Conservation (phyloP, 148 eudicot species). For the Rhododendron henanense region DNA sequence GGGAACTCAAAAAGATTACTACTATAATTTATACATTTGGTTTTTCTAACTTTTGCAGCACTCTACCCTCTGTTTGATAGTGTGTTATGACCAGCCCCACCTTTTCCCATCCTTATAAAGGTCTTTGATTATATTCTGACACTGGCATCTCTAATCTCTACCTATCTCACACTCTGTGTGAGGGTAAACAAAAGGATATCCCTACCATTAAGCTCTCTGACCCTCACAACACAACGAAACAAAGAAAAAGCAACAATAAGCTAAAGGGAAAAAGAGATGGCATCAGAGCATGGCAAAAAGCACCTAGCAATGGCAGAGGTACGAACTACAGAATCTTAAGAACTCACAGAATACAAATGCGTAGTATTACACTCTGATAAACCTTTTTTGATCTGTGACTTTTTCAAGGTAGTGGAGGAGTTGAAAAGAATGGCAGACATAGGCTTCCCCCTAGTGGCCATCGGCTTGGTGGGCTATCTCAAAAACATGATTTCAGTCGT, state of each 20-base stretch:
- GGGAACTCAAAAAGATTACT: constrained; percentile 13
- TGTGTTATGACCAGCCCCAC: constrained; percentile 12
- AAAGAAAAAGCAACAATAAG: constrained; percentile 9
- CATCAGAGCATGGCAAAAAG: constrained; percentile 35
- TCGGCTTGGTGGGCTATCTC: constrained; percentile 62
- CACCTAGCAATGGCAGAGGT: constrained; percentile 53
- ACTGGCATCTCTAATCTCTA: constrained; percentile 16
- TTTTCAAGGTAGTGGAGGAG: constrained; percentile 59
- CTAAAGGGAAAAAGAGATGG: constrained; percentile 32
- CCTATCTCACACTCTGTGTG: constrained; percentile 4
- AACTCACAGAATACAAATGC: constrained; percentile 2
- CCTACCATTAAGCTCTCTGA: background rate
- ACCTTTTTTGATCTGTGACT: constrained; percentile 7
- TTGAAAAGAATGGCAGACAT: constrained; percentile 57
- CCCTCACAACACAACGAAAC: constrained; percentile 16
- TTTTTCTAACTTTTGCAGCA: constrained; percentile 16
- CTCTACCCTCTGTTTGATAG: background rate
- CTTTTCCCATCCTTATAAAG: constrained; percentile 53
- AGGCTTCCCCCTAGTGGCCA: constrained; percentile 64
- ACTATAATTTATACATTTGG: background rate
- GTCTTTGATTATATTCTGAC: constrained; percentile 17
- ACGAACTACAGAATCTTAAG: constrained; percentile 20
- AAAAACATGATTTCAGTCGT: constrained; percentile 69
- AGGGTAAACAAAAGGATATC: constrained; percentile 11
- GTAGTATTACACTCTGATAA: constrained; percentile 7